These are phyloP conservation scores for Cystofilobasidium bisporidii DNA, from an alignment of 768 basidiomycete genomes.

Conservation along the genomic window DNA sequence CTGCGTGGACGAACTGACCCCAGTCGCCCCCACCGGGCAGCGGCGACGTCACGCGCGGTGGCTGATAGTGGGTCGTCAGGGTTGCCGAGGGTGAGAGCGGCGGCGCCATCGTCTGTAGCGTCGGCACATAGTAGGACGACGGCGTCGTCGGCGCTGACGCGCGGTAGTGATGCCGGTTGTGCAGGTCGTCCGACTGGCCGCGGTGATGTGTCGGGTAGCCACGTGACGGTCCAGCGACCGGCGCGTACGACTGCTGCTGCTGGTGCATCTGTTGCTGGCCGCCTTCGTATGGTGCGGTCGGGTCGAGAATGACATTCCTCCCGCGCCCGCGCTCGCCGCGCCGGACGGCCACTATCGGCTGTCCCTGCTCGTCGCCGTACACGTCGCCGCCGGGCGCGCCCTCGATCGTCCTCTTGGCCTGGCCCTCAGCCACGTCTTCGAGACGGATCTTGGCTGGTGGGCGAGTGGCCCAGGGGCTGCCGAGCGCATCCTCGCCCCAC, in stretches of 20 bases:
- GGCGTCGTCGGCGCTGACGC: constrained; percentile 1
- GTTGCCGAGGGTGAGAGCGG: not conserved
- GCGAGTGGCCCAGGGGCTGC: not conserved
- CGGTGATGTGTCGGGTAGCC: not conserved
- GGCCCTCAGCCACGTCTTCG: not conserved
- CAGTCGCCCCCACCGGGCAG: not conserved
- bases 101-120: not conserved
- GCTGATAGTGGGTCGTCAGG: not conserved
- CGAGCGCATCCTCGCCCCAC: constrained; percentile 1
- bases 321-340: constrained; percentile 17
- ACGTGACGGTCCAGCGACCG: not conserved
- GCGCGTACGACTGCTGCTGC: not conserved
- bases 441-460: not conserved
- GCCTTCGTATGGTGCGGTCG: not conserved
- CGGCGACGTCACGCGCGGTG: constrained; percentile 6
- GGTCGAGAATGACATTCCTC: constrained; percentile 12
- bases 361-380: not conserved
- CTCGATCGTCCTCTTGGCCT: not conserved
- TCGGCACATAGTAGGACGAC: constrained; percentile 1
- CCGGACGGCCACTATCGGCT: constrained; percentile 13
- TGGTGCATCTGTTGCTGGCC: not conserved
- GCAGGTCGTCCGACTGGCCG: constrained; percentile 10
- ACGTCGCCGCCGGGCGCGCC: not conserved
- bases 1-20: constrained; percentile 7
- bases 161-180: not conserved